A percentile compares a stretch with the other conserved stretches of the same genome.
Conservation (phyloP, 2,329 filamentous ascomycete genomes). For the Fusarium gaditjirri region DNA sequence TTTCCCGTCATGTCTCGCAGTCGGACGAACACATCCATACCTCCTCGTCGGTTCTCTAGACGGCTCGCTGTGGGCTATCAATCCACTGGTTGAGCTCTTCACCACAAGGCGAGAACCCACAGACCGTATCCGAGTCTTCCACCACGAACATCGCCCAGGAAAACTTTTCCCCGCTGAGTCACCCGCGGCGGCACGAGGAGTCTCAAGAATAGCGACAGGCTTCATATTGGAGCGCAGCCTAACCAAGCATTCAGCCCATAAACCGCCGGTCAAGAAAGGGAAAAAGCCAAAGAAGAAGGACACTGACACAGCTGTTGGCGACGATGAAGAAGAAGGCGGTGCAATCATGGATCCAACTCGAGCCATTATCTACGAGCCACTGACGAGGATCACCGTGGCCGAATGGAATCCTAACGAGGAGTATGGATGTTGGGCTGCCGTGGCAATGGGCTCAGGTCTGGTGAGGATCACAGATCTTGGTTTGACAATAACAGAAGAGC, state of each 20-base stretch:
- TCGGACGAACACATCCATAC: constrained; percentile 63
- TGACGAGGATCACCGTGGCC: constrained; percentile 69
- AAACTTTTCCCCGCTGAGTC: constrained; percentile 45
- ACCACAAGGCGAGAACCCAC: constrained; percentile 48
- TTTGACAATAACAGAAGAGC: constrained; percentile 51
- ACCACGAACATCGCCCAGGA: constrained; percentile 63
- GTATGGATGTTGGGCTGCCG: constrained; percentile 75
- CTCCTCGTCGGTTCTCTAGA: constrained; percentile 64
- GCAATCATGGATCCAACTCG: constrained; percentile 53
- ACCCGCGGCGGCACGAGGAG: constrained; percentile 54
- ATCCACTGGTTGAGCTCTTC: constrained; percentile 53
- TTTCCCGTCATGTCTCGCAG: constrained; percentile 61
- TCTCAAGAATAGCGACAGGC: constrained; percentile 62
- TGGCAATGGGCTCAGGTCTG: constrained; percentile 73
- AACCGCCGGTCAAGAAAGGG: constrained; percentile 51
- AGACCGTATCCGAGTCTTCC: constrained; percentile 56
- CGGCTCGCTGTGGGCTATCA: constrained; percentile 62
- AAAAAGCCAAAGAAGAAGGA: constrained; percentile 53
- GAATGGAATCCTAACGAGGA: constrained; percentile 75
- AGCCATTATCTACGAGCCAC: constrained; percentile 68
- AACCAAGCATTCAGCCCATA: constrained; percentile 56
- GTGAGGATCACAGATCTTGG: constrained; percentile 75
- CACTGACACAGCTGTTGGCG: constrained; percentile 45
- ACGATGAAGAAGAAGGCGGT: constrained; percentile 49
- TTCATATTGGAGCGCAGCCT: constrained; percentile 62